Evolutionary conservation across 192 early-diverging fungal species (phyloP), one percentile per base, ranked within the genome.

Genomic region (Kickxella alabastrina): DNA sequence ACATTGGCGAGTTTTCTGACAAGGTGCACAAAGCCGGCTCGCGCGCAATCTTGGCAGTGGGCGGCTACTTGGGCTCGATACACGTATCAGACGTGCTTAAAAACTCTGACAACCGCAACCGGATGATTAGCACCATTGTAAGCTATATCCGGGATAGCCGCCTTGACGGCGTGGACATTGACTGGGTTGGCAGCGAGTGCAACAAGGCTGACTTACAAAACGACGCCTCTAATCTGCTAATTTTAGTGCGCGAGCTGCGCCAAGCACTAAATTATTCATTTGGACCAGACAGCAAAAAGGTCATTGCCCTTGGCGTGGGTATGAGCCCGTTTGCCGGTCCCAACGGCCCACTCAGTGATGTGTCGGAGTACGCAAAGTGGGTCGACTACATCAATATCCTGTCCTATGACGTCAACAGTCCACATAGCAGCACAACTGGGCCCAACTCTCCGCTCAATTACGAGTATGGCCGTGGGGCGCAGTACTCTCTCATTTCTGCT

Each of bases 61-160:
- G 88, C 35, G 88, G 88, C 4, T 90, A 85, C 80, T 84, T 79
- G 21, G 85, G 86, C 22, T 87, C 85, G 2, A 60, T 77, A 52
- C 60, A 63, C 25, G 78, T 88, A 49, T 83, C 83, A 0, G 50
- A 70, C 10, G 75, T 84, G 28, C 60, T 75, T 1, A 75, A 80
- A 13, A 45, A 39, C 0, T 19, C 53, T 4, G 54, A 48, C n/a
- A 51, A 24, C 6, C 79, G 82, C 24, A 36, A 46, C 29, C 59
- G 23, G 13, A 55, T 80, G 10, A 50, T 74, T 12, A 50, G 51
- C 17, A 61, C 53, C 17, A 38, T 81, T 8, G 77, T 74, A n/a
- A 46, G 75, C 14, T 51, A 43, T 40, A 57, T 85, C 2, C 46
- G 60, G 15, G 22, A 65, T 5, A 70, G 76, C 29, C 24, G 67